Conservation (phyloP, 257 asterid species). For the Jacaranda mimosifolia region DNA sequence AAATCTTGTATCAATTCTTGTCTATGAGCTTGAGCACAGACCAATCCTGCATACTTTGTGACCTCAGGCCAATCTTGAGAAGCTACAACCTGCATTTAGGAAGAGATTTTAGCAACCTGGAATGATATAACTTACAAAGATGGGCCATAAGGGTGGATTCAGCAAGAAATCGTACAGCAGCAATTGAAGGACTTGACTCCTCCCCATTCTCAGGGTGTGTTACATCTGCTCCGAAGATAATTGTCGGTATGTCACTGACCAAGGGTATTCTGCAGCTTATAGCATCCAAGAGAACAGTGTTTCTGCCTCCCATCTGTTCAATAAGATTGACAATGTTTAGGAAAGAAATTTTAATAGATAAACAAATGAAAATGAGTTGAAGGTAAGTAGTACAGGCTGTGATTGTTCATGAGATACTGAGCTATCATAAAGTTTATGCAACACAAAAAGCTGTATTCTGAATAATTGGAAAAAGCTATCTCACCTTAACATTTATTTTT, state of each 20-base stretch:
- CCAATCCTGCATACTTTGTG: conserved; percentile 95
- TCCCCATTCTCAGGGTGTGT: conserved; percentile 99
- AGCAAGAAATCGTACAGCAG: conserved; percentile 70
- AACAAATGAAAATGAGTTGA: background rate
- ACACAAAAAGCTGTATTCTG: background rate
- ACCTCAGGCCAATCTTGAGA: conserved; percentile 99
- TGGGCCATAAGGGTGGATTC: background rate
- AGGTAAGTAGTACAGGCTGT: too few species aligned
- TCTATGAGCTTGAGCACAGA: conserved; percentile 98
- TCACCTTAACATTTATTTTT: conserved; percentile 94
- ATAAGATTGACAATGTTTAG: background rate
- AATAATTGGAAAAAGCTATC: background rate
- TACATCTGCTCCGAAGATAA: conserved; percentile 98
- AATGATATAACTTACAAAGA: background rate
- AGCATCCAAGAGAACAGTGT: conserved; percentile 89
- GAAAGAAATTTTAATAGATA: background rate
- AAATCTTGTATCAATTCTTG: conserved; percentile 96
- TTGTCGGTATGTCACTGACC: conserved; percentile 97
- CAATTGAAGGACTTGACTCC: conserved; percentile 97
- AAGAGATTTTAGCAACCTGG: conserved; percentile 23
- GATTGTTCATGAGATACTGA: background rate
- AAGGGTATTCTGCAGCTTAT: conserved; percentile 93
- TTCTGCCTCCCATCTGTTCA: conserved; percentile 97
- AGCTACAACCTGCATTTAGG: conserved; percentile 88
- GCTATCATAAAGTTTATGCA: background rate